Percentiles rank a stretch among this genome's conserved stretches.
phyloP scores from a whole-genome alignment of 1,284 basidiomycete species.

The Papiliotrema fonsecae region DNA sequence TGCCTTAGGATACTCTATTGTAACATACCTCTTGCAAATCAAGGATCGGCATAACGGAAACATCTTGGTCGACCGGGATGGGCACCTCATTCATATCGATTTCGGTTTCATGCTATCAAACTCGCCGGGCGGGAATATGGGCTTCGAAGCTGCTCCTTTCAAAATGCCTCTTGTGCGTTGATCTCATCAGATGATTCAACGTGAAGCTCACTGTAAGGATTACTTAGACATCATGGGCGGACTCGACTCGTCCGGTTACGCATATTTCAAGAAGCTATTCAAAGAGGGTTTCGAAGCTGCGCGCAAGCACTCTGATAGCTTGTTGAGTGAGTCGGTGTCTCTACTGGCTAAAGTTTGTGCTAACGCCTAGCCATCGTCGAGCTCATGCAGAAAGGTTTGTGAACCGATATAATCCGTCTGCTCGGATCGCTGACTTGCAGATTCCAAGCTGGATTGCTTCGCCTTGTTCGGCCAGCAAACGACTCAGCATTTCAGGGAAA shows the following conservation, averaged over 20 bases:
- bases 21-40: slow-evolving; percentile 93
- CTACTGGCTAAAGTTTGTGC: slow-evolving; percentile 3
- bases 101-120: slow-evolving; percentile 98
- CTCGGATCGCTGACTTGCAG: slow-evolving; percentile 48
- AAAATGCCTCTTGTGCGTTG: slow-evolving; percentile 66
- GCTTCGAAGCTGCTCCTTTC: slow-evolving; percentile 98
- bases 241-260: slow-evolving; percentile 67
- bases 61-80: slow-evolving; percentile 90
- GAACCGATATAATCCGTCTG: neutral
- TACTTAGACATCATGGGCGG: slow-evolving; percentile 97
- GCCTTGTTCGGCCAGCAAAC: slow-evolving; percentile 85
- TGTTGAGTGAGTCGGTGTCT: slow-evolving; percentile 69
- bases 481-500: slow-evolving; percentile 76
- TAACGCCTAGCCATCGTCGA: slow-evolving; percentile 73
- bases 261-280: slow-evolving; percentile 83
- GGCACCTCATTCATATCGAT: slow-evolving; percentile 80
- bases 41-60: slow-evolving; percentile 99
- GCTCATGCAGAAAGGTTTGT: slow-evolving; percentile 85
- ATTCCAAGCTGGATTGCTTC: slow-evolving; percentile 91
- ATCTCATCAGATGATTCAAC: too few relatives aligned
- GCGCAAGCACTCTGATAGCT: slow-evolving; percentile 92
- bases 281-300: slow-evolving; percentile 89
- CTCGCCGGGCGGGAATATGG: slow-evolving; percentile 87
- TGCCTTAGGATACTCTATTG: slow-evolving; percentile 80
- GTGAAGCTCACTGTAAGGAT: slow-evolving; percentile 54